Evolutionary conservation across 2,329 filamentous ascomycete species (phyloP), one percentile per base, ranked within the genome.

Genomic region (Dothideomycetes sp.): DNA sequence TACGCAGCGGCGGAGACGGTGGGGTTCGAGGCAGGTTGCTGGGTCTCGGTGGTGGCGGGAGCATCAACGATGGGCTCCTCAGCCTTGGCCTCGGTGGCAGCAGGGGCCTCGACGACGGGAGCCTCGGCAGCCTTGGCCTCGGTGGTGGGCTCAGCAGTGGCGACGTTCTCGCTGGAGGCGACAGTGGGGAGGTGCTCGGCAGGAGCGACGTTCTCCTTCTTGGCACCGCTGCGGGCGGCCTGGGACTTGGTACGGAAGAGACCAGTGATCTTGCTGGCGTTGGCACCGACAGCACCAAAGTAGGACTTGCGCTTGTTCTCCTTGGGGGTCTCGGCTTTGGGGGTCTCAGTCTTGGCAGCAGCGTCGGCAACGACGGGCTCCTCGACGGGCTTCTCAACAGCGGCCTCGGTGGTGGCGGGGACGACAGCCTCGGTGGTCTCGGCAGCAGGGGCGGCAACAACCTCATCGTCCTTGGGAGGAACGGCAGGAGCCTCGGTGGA

Each of bases 171-270:
- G 29, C 34, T 30, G 20, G 42, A n/a, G 22, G 22, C 34, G n/a
- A 11, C 34, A 37, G 18, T 17, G 13, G 34, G 32, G 17, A 39
- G 23, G 18, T 42, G 25, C 44, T 50, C 59, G 41, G 58, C 52
- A n/a, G 59, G 53, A 25, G 56, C 41, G 25, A 48, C 47, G 24
- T 52, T 57, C 52, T 61, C 57, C 53, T 54, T 54, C 47, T 63
- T 62, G 43, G 41, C 43, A 40, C 53, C 53, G 46, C 53, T 51
- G 56, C 58, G 62, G 46, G 55, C 53, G 35, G 61, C 59, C 56
- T 64, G 65, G 58, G 57, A 62, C 50, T 60, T 53, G 20, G 58
- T 59, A 50, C 63, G 62, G 50, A 61, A 57, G 18, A 62, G 52
- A 27, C 53, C 53, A 38, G 49, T 49, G 22, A 58, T 49, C 41